phyloP scores from a whole-genome alignment of 306 rosid genomes.

The Cucumis cinereus region DNA sequence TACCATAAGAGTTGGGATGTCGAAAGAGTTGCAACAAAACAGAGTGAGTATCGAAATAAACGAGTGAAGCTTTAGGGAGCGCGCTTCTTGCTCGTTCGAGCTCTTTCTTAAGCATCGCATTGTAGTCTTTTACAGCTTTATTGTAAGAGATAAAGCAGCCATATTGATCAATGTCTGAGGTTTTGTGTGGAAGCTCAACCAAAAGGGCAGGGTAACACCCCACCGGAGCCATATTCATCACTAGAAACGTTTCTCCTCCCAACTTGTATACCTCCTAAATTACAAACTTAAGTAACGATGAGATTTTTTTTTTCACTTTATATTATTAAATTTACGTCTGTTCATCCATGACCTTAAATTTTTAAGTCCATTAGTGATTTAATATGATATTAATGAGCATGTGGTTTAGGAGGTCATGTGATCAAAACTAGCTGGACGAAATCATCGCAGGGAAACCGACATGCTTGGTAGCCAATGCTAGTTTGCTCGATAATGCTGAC shows the following conservation, averaged over 20 bases:
- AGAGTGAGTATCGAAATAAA: slow-evolving; percentile 54
- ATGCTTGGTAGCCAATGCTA: no score
- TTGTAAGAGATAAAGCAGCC: slow-evolving; percentile 62
- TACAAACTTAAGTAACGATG: background rate
- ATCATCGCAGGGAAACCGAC: no score
- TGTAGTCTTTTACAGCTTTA: slow-evolving; percentile 46
- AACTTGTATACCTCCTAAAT: slow-evolving; percentile 47
- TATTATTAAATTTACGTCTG: no score
- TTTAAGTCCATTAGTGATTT: no score
- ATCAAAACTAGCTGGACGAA: no score
- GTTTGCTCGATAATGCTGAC: no score
- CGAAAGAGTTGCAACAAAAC: slow-evolving; percentile 48
- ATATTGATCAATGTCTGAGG: slow-evolving; percentile 46
- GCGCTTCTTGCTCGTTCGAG: slow-evolving; percentile 23
- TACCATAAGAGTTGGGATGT: slow-evolving; percentile 50
- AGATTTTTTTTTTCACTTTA: no score
- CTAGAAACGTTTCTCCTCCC: slow-evolving; percentile 61
- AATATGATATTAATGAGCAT: no score
- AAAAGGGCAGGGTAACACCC: slow-evolving; percentile 66
- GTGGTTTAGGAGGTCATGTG: no score
- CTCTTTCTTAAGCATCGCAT: slow-evolving; percentile 36
- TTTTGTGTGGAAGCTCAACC: slow-evolving; percentile 40
- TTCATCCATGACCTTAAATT: no score
- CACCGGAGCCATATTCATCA: slow-evolving; percentile 64
- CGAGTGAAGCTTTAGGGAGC: slow-evolving; percentile 38